Base-by-base conservation (phyloP, 75 land plant genomes). In the Picea sitchensis region DNA sequence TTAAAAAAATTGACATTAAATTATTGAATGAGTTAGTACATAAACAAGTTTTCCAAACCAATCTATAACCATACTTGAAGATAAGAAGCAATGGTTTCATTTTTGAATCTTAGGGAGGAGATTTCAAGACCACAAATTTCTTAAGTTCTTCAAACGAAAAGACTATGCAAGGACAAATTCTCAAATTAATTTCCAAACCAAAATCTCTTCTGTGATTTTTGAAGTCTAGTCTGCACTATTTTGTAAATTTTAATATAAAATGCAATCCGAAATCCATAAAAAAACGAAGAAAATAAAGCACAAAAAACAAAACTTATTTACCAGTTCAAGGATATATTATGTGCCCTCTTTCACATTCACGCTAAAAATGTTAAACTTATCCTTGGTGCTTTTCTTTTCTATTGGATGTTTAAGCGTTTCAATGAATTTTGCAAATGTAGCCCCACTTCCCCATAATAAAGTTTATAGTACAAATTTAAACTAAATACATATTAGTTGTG, bases 341-440 rank as follows among this genome's bases (percentile, higher is more conserved):
- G 87, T 87, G 58, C 84, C 89, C 58, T 78, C 84, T 78, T 94
- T 92, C 81, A 96, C 99, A 73, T 95, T 89, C 81, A 96, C 78
- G 79, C 98, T 96, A 83, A 96, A 86, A 57, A 96, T 96, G 78
- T 94, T 94, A 77, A 96, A 96, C 82, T 96, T 96, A 56, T 92
- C 99, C 77, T 86, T 96, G 92, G 85, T 80, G 78, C 88, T 96
- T 73, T 92, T 69, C 51, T 69, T 38, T 38, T 69, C 73, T 0
- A 17, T 47, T 0, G 73, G n/a, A 17, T 64, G 61, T 36, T 87
- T 87, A 34, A 87, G 87, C 54, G 58, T 80, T 47, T 87, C 88
- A 69, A 87, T 72, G 65, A 84, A 87, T 78, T 87, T 87, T 58
- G 84, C 88, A 79, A 87, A 87, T 87, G 87, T 59, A 56, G 58